Percentiles rank a stretch among this genome's conserved stretches.
Evolutionary conservation across 129 eudicot species (phyloP).

Genomic region (Centaurea solstitialis): DNA sequence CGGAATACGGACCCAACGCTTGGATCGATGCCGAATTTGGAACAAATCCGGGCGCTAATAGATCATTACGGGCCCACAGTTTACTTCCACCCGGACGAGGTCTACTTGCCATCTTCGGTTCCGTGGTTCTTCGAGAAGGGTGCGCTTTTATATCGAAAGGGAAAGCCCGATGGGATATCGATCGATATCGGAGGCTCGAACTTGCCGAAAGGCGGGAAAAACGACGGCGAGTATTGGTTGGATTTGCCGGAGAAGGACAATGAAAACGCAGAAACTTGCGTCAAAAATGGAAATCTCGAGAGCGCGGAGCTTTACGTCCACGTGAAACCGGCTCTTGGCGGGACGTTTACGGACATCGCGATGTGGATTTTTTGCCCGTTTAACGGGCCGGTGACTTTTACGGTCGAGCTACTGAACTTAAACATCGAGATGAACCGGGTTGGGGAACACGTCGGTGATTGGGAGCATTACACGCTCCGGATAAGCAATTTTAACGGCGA

Average conservation of each 20-base stretch:
- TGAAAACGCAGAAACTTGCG: conserved; percentile 15
- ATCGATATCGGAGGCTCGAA: conserved; percentile 61
- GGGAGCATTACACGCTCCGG: conserved; percentile 96
- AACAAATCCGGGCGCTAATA: conserved; percentile 73
- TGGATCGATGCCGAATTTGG: conserved; percentile 80
- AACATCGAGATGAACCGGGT: conserved; percentile 45
- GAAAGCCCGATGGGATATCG: conserved; percentile 41
- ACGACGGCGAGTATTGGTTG: conserved; percentile 82
- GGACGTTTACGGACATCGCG: conserved; percentile 80
- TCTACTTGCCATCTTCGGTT: conserved; percentile 76
- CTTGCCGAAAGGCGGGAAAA: conserved; percentile 73
- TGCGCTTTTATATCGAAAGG: conserved; percentile 59
- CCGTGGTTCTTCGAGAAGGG: conserved; percentile 90
- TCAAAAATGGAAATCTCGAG: conserved; percentile 67
- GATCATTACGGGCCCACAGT: conserved; percentile 84
- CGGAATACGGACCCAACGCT: conserved; percentile 47
- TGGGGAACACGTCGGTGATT: conserved; percentile 89
- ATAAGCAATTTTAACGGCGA: conserved; percentile 87
- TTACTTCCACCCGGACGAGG: conserved; percentile 87
- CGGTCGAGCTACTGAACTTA: conserved; percentile 48
- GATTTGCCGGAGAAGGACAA: conserved; percentile 61
- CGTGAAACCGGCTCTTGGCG: conserved; percentile 82
- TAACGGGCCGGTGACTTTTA: conserved; percentile 81
- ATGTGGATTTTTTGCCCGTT: conserved; percentile 98
- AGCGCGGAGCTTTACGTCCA: conserved; percentile 84